A percentile compares a stretch with the other conserved stretches of the same genome.
phyloP scores from a whole-genome alignment of 306 rosid species.

The Glycine tomentella region DNA sequence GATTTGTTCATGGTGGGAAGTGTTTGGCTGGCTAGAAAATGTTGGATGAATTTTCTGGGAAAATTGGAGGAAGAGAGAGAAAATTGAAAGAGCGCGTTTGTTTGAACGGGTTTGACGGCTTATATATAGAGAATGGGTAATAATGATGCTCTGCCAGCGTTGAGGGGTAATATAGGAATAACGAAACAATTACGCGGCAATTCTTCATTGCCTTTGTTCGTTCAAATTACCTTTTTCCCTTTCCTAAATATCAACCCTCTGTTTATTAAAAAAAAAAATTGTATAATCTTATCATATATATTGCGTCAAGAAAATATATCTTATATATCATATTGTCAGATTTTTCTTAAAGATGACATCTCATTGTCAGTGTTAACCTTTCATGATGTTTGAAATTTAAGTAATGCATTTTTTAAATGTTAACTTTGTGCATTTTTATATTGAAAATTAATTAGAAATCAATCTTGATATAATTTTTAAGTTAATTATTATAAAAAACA shows the following conservation, averaged over 20 bases:
- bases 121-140: background rate
- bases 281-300: background rate
- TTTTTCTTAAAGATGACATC: background rate
- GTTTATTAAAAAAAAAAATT: background rate
- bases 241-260: background rate
- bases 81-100: background rate
- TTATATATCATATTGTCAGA: no score
- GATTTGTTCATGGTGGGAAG: constrained; percentile 52
- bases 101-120: constrained; percentile 28
- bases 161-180: background rate
- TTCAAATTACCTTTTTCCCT: constrained; percentile 18
- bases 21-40: constrained; percentile 34
- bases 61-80: background rate
- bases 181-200: constrained; percentile 7
- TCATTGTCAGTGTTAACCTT: background rate
- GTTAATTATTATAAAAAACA: no score
- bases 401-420: no score
- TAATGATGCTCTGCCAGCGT: background rate
- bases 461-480: no score
- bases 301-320: no score
- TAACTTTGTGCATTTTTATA: no score
- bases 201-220: background rate
- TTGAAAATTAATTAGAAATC: no score
- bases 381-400: background rate
- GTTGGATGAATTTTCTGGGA: background rate